Evolutionary conservation across 1,284 basidiomycete species (phyloP).

Genomic region (Phylloboletellus chloephorus): DNA sequence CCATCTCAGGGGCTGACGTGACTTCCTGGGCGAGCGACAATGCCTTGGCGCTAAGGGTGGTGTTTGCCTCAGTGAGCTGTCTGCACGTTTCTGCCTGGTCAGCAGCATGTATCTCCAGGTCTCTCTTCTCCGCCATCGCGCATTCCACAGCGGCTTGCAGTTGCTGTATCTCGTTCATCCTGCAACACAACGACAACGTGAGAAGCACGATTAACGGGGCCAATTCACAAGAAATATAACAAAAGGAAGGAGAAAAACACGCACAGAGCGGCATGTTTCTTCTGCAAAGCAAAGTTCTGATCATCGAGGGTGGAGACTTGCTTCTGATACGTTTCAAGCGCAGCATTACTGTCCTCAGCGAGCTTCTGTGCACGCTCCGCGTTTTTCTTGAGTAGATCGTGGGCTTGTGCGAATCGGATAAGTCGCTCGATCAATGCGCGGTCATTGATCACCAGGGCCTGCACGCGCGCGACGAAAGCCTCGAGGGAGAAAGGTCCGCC

Average conservation of each 20-base stretch:
- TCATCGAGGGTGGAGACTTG: slow-evolving; percentile 79
- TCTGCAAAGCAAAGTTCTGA: slow-evolving; percentile 51
- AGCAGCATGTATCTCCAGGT: slow-evolving; percentile 63
- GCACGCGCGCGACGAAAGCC: slow-evolving; percentile 69
- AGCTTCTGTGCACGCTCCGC: slow-evolving; percentile 86
- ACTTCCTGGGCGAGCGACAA: slow-evolving; percentile 74
- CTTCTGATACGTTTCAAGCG: slow-evolving; percentile 83
- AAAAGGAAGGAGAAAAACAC: slow-evolving; percentile 28
- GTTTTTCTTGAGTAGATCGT: slow-evolving; percentile 85
- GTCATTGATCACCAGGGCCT: slow-evolving; percentile 76
- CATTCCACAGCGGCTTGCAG: slow-evolving; percentile 61
- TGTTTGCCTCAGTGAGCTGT: slow-evolving; percentile 74
- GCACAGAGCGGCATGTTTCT: slow-evolving; percentile 51
- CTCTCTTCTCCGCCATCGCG: slow-evolving; percentile 55
- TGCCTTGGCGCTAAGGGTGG: slow-evolving; percentile 64
- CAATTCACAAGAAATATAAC: slow-evolving; percentile 1
- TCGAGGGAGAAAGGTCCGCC: slow-evolving; percentile 56
- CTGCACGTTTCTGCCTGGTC: slow-evolving; percentile 66
- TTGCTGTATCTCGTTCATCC: slow-evolving; percentile 64
- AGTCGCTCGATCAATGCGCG: slow-evolving; percentile 76
- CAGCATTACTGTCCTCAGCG: slow-evolving; percentile 71
- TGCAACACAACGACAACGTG: slow-evolving; percentile 26
- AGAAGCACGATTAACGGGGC: slow-evolving; percentile 12
- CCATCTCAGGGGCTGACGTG: slow-evolving; percentile 51
- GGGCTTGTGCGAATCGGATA: slow-evolving; percentile 77